A percentile compares a stretch with the other conserved stretches of the same genome.
Conservation (phyloP, 164 flowering plant genomes). For the Tetrastigma voinierianum region DNA sequence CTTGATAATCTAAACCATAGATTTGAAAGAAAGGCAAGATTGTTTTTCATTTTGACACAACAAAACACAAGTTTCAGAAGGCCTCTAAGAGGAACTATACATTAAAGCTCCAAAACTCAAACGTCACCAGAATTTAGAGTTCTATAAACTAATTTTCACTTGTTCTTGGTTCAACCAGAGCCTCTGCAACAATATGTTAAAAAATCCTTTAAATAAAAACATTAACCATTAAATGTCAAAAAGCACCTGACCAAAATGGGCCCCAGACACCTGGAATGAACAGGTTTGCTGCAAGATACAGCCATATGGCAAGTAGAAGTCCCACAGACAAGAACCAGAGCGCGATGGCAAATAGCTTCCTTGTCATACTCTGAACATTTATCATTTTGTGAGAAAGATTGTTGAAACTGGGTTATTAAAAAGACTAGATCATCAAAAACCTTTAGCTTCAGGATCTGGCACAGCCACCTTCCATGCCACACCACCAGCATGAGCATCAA, state of each 20-base stretch:
- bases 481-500: conserved; percentile 99
- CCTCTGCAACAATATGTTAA: background rate
- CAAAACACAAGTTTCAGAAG: too few relatives aligned
- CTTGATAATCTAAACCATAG: too few relatives aligned
- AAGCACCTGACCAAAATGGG: conserved; percentile 93
- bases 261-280: conserved; percentile 99
- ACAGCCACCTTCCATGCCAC: conserved; percentile 85
- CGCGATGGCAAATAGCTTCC: conserved; percentile 66
- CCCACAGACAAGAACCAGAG: conserved; percentile 93
- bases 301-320: conserved; percentile 99
- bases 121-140: too few relatives aligned
- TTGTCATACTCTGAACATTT: conserved; percentile 57
- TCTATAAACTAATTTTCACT: too few relatives aligned
- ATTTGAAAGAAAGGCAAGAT: too few relatives aligned
- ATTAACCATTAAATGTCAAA: background rate
- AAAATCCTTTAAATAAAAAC: background rate
- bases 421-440: conserved; percentile 26
- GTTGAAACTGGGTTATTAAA: background rate
- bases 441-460: conserved; percentile 45
- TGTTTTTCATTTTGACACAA: too few relatives aligned
- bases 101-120: too few relatives aligned
- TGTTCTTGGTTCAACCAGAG: too few relatives aligned
- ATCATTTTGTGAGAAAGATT: conserved; percentile 9
- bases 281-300: conserved; percentile 63
- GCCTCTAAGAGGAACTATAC: too few relatives aligned